Percentiles rank a stretch among this genome's conserved stretches.
These are phyloP conservation scores for Articulospora tetracladia DNA, from an alignment of 495 filamentous ascomycete genomes.

Conservation along the genomic window DNA sequence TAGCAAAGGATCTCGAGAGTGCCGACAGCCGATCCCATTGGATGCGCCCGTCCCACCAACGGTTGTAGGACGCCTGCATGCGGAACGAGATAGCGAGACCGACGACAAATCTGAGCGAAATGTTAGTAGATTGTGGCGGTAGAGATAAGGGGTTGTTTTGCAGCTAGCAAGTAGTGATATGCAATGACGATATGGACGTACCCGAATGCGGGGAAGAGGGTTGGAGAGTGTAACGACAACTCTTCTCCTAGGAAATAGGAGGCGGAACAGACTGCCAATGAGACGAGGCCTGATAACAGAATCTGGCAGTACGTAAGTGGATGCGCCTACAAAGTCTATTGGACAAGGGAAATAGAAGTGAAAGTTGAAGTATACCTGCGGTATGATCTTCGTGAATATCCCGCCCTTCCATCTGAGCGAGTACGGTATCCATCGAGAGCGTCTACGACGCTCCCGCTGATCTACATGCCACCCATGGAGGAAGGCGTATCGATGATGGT, in stretches of 20 bases:
- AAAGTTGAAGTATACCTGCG: constrained; percentile 21
- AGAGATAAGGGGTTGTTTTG: not conserved
- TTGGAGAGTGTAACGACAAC: constrained; percentile 25
- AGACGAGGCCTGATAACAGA: constrained; percentile 18
- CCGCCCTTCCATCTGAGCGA: constrained; percentile 27
- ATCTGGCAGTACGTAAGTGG: constrained; percentile 16
- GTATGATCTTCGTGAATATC: constrained; percentile 19
- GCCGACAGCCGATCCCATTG: constrained; percentile 29
- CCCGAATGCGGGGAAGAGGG: constrained; percentile 28
- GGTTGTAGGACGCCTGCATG: constrained; percentile 27
- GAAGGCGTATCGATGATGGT: constrained; percentile 24
- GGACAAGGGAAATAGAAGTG: not conserved
- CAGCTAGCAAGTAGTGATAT: not conserved
- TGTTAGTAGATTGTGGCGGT: not conserved
- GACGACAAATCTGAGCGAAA: constrained; percentile 22
- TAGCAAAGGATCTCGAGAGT: constrained; percentile 22
- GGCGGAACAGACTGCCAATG: constrained; percentile 21
- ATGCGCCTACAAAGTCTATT: not conserved
- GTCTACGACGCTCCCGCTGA: constrained; percentile 18
- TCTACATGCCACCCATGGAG: constrained; percentile 23
- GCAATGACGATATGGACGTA: not conserved
- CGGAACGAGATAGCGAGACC: constrained; percentile 29
- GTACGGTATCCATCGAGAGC: constrained; percentile 25
- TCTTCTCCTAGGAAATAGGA: constrained; percentile 14
- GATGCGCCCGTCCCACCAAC: constrained; percentile 30